phyloP scores from a whole-genome alignment of 2,329 filamentous ascomycete species.

The Cercospora sesami region DNA sequence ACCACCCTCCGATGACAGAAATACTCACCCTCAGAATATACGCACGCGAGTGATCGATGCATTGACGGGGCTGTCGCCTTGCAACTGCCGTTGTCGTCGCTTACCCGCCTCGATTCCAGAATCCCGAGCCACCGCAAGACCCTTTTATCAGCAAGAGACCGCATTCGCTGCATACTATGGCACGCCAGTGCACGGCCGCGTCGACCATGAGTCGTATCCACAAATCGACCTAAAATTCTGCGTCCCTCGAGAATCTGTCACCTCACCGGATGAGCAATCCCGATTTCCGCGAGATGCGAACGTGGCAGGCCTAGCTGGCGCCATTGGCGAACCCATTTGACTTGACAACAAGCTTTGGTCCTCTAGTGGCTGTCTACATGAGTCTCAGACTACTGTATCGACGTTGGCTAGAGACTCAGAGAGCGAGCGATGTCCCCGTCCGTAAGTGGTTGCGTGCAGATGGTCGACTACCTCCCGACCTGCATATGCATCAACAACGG shows the following conservation, averaged over 20 bases:
- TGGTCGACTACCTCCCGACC: slow-evolving; percentile 8
- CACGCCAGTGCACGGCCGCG: slow-evolving; percentile 4
- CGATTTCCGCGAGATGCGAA: neutral
- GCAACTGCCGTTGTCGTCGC: neutral
- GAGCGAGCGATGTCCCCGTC: neutral
- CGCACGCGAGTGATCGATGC: neutral
- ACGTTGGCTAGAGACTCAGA: neutral
- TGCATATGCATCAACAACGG: slow-evolving; percentile 3
- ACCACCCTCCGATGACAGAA: neutral
- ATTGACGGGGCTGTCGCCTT: neutral
- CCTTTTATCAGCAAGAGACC: neutral
- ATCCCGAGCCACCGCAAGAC: neutral
- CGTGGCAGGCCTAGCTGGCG: neutral
- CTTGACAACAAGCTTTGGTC: neutral
- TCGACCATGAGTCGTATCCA: slow-evolving; percentile 8
- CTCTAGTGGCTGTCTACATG: neutral
- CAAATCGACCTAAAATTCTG: neutral
- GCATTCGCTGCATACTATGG: neutral
- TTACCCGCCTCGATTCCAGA: neutral
- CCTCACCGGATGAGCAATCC: neutral
- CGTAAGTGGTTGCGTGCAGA: neutral
- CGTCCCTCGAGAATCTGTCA: neutral
- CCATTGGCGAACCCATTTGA: neutral
- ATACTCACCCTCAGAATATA: neutral
- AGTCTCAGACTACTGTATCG: slow-evolving; percentile 4